Evolutionary conservation across 345 rosid species (phyloP).

Genomic region (Populus simonii): DNA sequence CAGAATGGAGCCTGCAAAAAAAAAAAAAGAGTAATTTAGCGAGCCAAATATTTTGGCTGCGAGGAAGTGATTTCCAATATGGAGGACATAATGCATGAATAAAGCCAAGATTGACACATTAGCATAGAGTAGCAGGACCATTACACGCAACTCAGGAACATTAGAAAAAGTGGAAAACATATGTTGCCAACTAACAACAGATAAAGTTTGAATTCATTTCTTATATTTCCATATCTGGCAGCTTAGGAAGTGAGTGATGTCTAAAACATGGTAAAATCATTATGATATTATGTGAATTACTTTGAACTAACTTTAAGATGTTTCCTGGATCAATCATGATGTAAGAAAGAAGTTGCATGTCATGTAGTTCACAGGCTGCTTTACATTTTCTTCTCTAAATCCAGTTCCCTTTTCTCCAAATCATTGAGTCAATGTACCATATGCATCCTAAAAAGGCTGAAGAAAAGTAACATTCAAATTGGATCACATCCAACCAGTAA

Average conservation of each 20-base stretch:
- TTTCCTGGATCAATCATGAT: not conserved
- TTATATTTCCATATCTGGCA: not conserved
- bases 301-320: not conserved
- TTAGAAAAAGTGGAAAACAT: not conserved
- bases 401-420: not conserved
- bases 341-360: not conserved
- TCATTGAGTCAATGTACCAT: not conserved
- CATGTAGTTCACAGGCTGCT: not conserved
- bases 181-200: not conserved
- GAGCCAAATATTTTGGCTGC: not conserved
- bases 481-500: slow-evolving; percentile 53
- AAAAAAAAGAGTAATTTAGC: not conserved
- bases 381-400: not conserved
- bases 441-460: not conserved
- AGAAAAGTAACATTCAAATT: not conserved
- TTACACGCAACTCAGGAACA: slow-evolving; percentile 10
- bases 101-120: not conserved
- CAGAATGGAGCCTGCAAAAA: slow-evolving; percentile 64
- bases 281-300: not conserved
- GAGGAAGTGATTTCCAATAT: not conserved
- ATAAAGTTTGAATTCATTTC: not conserved
- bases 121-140: not conserved
- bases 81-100: not conserved
- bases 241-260: not conserved
- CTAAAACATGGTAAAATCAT: not conserved